Percentiles rank a stretch among this genome's conserved stretches.
phyloP scores from a whole-genome alignment of 2,329 filamentous ascomycete genomes.

The Colletotrichum sp. region DNA sequence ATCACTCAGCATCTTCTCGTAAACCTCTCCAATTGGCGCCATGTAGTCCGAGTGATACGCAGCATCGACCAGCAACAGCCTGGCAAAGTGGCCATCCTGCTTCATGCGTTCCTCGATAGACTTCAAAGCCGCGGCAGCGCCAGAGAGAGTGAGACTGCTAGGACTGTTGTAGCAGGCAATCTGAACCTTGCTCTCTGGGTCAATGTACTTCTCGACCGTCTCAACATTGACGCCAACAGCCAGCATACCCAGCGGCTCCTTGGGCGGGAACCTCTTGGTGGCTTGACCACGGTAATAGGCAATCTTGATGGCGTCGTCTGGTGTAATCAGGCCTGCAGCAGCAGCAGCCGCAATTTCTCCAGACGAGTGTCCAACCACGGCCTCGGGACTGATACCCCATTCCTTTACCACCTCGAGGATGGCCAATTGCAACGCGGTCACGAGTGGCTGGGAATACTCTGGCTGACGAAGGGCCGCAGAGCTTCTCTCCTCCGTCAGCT shows the following conservation, averaged over 20 bases:
- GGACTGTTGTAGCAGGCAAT: constrained; percentile 11
- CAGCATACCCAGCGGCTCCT: not conserved
- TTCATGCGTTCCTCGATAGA: not conserved
- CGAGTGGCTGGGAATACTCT: constrained; percentile 42
- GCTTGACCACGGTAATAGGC: constrained; percentile 8
- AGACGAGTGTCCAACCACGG: constrained; percentile 23
- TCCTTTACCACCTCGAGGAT: constrained; percentile 31
- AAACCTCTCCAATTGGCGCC: not conserved
- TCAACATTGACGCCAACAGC: not conserved
- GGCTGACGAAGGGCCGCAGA: not conserved
- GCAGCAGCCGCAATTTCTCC: constrained; percentile 25
- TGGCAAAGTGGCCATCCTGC: constrained; percentile 22
- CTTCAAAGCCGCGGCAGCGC: not conserved
- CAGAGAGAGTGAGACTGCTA: constrained; percentile 5
- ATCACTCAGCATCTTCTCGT: not conserved
- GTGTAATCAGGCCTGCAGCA: constrained; percentile 19
- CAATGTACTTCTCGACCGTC: not conserved
- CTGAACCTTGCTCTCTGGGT: not conserved
- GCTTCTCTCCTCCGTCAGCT: constrained; percentile 22
- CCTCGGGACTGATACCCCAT: not conserved
- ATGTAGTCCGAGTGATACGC: constrained; percentile 18
- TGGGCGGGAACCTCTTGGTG: not conserved
- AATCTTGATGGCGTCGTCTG: not conserved
- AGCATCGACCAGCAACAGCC: constrained; percentile 25
- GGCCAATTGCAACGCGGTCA: constrained; percentile 39